Conservation (phyloP, 1,139 yeast species). For the Saccharomyces pastorianus region DNA sequence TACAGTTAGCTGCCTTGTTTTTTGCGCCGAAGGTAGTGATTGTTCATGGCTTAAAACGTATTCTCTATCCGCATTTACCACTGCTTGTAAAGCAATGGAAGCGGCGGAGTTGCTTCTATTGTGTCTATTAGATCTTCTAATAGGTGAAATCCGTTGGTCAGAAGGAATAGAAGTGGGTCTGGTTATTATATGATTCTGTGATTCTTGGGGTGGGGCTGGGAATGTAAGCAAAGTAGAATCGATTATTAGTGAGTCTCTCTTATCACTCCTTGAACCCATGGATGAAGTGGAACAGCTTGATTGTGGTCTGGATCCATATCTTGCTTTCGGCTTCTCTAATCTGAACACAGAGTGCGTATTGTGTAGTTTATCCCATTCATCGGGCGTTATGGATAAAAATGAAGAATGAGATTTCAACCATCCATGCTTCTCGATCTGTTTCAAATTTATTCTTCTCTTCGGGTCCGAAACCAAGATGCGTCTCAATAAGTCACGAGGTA, state of each 20-base stretch:
- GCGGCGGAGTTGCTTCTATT: slow-evolving; percentile 39
- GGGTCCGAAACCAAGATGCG: slow-evolving; percentile 70
- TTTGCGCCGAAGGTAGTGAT: neutral
- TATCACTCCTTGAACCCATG: slow-evolving; percentile 26
- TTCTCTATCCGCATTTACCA: slow-evolving; percentile 45
- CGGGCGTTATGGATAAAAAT: slow-evolving; percentile 75
- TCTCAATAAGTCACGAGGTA: slow-evolving; percentile 84
- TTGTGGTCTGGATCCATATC: slow-evolving; percentile 31
- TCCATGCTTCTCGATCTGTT: slow-evolving; percentile 68
- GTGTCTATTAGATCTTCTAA: slow-evolving; percentile 16
- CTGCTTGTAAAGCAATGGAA: slow-evolving; percentile 58
- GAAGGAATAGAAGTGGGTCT: slow-evolving; percentile 26
- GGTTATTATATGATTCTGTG: slow-evolving; percentile 22
- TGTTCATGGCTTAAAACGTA: neutral
- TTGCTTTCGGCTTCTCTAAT: slow-evolving; percentile 28
- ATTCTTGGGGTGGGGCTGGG: slow-evolving; percentile 28
- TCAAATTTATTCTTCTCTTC: slow-evolving; percentile 57
- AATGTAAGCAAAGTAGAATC: slow-evolving; percentile 22
- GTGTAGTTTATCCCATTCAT: slow-evolving; percentile 71
- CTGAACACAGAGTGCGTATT: slow-evolving; percentile 38
- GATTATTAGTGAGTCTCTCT: slow-evolving; percentile 23
- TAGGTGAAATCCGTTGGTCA: slow-evolving; percentile 19
- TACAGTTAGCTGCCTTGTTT: neutral
- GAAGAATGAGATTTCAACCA: slow-evolving; percentile 85
- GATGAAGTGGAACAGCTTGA: slow-evolving; percentile 31